Conservation (phyloP, 192 early-diverging fungal species). For the Coemansia sp. region DNA sequence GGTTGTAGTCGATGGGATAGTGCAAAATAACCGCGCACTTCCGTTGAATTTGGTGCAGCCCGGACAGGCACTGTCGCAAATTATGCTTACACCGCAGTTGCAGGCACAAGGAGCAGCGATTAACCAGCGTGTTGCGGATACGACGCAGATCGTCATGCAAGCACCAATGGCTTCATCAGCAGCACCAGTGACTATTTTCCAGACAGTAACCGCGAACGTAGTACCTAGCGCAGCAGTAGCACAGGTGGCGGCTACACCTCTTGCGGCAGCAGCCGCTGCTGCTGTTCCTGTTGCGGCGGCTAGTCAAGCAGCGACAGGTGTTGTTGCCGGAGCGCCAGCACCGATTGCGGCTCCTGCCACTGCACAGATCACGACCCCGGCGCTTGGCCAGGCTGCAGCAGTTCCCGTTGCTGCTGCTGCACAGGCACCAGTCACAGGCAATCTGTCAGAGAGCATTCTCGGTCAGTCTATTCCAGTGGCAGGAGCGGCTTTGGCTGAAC, state of each 20-base stretch:
- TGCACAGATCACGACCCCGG: conserved; percentile 2
- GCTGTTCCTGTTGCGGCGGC: background rate
- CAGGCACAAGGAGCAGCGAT: conserved; percentile 1
- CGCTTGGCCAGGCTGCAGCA: conserved; percentile 3
- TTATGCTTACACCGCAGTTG: conserved; percentile 5
- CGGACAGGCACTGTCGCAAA: background rate
- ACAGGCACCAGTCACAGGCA: background rate
- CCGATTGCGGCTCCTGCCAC: background rate
- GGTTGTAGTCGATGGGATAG: conserved; percentile 15
- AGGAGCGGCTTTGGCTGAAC: conserved; percentile 6
- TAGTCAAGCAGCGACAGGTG: background rate
- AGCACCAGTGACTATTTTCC: conserved; percentile 22
- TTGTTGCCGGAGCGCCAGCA: background rate
- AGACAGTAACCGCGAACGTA: conserved; percentile 16
- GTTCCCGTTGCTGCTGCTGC: conserved; percentile 8
- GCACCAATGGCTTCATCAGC: conserved; percentile 19
- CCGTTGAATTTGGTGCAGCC: conserved; percentile 1
- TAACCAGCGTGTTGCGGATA: conserved; percentile 29
- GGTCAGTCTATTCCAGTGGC: conserved; percentile 22
- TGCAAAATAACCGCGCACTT: conserved; percentile 7
- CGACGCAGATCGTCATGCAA: conserved; percentile 32
- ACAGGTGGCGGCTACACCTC: background rate
- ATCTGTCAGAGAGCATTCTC: conserved; percentile 15
- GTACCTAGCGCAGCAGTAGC: background rate
- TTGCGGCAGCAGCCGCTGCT: no score